These are phyloP conservation scores for Skeletonema tropicum DNA, from an alignment of 108 stramenopile genomes.

Conservation along the genomic window DNA sequence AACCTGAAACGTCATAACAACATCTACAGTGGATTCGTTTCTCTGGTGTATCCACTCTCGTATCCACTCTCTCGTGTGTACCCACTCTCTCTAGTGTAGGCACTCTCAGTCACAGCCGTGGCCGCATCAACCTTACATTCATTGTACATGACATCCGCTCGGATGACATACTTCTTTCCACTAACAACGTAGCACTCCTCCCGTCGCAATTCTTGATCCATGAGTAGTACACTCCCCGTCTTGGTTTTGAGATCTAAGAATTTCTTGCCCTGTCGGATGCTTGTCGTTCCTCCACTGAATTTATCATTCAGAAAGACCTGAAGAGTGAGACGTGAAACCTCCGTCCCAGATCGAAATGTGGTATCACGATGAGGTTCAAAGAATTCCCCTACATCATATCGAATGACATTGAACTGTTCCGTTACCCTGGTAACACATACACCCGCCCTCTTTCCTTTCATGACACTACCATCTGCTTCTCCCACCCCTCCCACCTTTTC, in stretches of 20 bases:
- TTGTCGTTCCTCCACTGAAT: neutral
- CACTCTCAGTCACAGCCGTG: neutral
- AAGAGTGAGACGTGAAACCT: neutral
- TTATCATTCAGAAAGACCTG: neutral
- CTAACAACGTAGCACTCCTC: neutral
- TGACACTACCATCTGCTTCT: neutral
- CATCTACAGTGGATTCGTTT: too few relatives aligned
- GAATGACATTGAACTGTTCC: neutral
- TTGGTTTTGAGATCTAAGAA: neutral
- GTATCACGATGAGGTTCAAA: slow-evolving; percentile 1
- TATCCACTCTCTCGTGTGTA: too few relatives aligned
- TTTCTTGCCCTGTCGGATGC: neutral
- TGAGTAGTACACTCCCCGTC: neutral
- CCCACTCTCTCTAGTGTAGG: too few relatives aligned
- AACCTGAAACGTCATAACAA: too few relatives aligned
- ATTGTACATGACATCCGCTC: neutral
- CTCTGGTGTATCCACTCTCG: too few relatives aligned
- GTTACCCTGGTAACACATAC: neutral
- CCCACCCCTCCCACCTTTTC: too few relatives aligned
- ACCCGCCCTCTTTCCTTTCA: neutral
- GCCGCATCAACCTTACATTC: neutral
- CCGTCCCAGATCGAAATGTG: neutral
- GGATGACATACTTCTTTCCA: neutral
- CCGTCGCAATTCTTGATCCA: neutral
- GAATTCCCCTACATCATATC: neutral